phyloP scores from a whole-genome alignment of 2,329 filamentous ascomycete genomes.

The Bisporella sp. region DNA sequence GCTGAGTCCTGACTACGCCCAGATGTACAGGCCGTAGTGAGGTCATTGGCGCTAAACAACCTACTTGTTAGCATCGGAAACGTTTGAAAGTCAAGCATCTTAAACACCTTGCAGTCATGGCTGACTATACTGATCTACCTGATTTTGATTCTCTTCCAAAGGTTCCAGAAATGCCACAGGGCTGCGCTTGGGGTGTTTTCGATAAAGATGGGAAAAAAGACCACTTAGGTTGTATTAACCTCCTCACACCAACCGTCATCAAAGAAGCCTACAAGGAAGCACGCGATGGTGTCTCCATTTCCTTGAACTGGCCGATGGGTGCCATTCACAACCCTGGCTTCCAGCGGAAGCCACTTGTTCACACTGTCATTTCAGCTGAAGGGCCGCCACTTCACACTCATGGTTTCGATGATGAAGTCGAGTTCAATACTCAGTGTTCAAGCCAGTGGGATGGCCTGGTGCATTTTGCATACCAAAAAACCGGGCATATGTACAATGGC shows the following conservation, averaged over 20 bases:
- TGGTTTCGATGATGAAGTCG: slow-evolving; percentile 47
- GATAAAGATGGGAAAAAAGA: slow-evolving; percentile 41
- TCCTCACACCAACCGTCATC: slow-evolving; percentile 35
- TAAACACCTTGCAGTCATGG: too few relatives aligned
- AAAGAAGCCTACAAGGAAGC: slow-evolving; percentile 34
- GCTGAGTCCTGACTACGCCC: too few relatives aligned
- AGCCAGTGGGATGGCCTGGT: slow-evolving; percentile 39
- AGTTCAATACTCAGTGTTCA: slow-evolving; percentile 39
- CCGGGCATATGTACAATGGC: slow-evolving; percentile 25
- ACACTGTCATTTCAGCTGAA: slow-evolving; percentile 8
- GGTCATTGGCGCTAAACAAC: too few relatives aligned
- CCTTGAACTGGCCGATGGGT: slow-evolving; percentile 8
- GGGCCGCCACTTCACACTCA: slow-evolving; percentile 22
- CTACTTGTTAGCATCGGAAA: too few relatives aligned
- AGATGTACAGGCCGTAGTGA: too few relatives aligned
- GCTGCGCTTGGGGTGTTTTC: slow-evolving; percentile 34
- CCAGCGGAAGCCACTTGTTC: slow-evolving; percentile 7
- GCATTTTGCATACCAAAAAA: slow-evolving; percentile 24
- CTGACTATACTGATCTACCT: neutral
- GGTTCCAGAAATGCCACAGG: slow-evolving; percentile 24
- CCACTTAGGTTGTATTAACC: slow-evolving; percentile 36
- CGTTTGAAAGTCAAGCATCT: too few relatives aligned
- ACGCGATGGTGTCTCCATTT: slow-evolving; percentile 11
- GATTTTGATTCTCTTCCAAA: neutral
- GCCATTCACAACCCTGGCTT: slow-evolving; percentile 13